Evolutionary conservation across 371 early-diverging fungal species (phyloP).

Genomic region (Syncephalastrum racemosum): DNA sequence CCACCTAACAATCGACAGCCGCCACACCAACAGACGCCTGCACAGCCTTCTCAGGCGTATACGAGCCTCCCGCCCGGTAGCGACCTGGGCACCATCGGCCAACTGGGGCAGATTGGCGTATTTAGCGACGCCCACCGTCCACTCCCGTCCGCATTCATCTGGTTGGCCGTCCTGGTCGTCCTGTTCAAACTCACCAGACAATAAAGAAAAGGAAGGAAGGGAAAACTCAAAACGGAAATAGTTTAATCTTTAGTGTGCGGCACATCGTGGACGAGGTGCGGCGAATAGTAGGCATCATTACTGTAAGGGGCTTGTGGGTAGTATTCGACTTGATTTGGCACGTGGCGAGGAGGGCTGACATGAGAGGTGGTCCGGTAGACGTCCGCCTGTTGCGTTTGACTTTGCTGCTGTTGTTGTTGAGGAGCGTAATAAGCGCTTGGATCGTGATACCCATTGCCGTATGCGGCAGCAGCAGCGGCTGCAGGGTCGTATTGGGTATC

Average conservation of each 20-base stretch:
- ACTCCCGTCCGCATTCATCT: too few species aligned
- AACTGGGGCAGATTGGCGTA: conserved; percentile 17
- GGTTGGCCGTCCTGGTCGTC: too few species aligned
- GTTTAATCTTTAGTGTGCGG: conserved; percentile 16
- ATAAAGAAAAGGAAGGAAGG: not conserved
- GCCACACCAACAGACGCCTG: conserved; percentile 1
- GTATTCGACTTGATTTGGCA: too few species aligned
- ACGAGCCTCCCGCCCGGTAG: conserved; percentile 13
- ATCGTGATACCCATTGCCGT: too few species aligned
- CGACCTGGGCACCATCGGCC: conserved; percentile 13
- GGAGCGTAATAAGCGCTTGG: too few species aligned
- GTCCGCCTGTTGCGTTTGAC: too few species aligned
- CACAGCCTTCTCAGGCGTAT: not conserved
- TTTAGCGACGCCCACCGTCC: conserved; percentile 8
- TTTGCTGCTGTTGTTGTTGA: too few species aligned
- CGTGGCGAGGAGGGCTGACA: too few species aligned
- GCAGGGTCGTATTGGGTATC: too few species aligned
- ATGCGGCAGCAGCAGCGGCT: too few species aligned
- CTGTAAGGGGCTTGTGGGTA: not conserved
- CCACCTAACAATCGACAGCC: conserved; percentile 11
- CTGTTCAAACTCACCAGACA: not conserved
- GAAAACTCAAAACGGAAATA: not conserved
- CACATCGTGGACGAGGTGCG: conserved; percentile 15
- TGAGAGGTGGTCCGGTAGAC: too few species aligned
- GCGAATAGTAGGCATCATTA: conserved; percentile 10